A percentile compares a stretch with the other conserved stretches of the same genome.
Conservation (phyloP, 345 rosid genomes). For the Populus ilicifolia region DNA sequence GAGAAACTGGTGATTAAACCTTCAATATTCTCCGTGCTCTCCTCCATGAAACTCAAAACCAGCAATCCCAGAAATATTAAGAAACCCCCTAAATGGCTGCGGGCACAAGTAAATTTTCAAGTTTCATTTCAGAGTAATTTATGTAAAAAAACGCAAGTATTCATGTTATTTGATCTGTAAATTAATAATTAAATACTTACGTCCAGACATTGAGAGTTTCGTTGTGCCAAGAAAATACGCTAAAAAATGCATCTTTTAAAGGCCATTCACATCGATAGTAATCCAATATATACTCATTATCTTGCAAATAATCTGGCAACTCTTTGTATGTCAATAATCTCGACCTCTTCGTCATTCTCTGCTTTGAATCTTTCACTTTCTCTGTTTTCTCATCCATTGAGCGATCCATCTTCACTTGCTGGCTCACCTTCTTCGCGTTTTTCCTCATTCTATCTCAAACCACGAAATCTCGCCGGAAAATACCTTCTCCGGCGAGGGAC, state of each 20-base stretch:
- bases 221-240: conserved; percentile 84
- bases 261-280: conserved; percentile 96
- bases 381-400: no score
- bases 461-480: no score
- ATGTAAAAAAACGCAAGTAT: neutral
- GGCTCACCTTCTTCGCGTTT: no score
- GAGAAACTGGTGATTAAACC: conserved; percentile 43
- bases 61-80: conserved; percentile 58
- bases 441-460: no score
- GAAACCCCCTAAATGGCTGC: conserved; percentile 81
- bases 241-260: conserved; percentile 59
- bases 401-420: no score
- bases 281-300: conserved; percentile 84
- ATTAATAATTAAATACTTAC: conserved; percentile 33
- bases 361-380: no score
- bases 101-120: no score
- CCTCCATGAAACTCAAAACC: conserved; percentile 57
- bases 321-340: conserved; percentile 66
- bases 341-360: neutral
- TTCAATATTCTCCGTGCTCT: conserved; percentile 41
- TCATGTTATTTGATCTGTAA: neutral
- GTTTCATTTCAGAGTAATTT: neutral
- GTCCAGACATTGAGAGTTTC: conserved; percentile 96
- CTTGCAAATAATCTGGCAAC: conserved; percentile 74
- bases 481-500: no score